phyloP scores from a whole-genome alignment of 768 basidiomycete genomes.

The Piloderma croceum region DNA sequence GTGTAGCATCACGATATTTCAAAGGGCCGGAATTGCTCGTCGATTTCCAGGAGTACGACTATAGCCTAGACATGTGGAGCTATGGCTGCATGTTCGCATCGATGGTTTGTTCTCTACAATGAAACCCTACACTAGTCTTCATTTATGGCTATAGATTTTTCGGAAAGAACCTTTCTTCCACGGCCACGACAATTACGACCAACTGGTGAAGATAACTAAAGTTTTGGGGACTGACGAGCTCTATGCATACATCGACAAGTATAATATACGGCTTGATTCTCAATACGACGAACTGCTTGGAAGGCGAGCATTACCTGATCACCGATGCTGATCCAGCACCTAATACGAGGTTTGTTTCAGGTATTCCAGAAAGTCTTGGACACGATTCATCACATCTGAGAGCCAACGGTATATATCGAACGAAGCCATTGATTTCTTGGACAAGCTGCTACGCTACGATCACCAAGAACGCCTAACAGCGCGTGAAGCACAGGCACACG shows the following conservation, averaged over 20 bases:
- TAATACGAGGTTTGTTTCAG: too few relatives aligned
- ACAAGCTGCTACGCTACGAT: constrained; percentile 93
- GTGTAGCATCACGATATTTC: constrained; percentile 96
- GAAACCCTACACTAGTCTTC: constrained; percentile 8
- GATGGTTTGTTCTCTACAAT: constrained; percentile 67
- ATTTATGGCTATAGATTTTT: constrained; percentile 68
- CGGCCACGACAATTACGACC: constrained; percentile 98
- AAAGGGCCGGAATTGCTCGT: constrained; percentile 96
- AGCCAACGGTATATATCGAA: constrained; percentile 96
- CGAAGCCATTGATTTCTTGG: constrained; percentile 93
- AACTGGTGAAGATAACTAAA: constrained; percentile 96
- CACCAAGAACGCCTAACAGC: constrained; percentile 96
- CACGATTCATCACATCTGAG: constrained; percentile 89
- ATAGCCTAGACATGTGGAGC: constrained; percentile 98
- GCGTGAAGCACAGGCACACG: constrained; percentile 83
- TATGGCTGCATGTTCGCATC: constrained; percentile 98
- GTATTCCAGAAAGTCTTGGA: constrained; percentile 94
- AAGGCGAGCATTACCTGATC: constrained; percentile 42
- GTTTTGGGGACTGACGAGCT: constrained; percentile 95
- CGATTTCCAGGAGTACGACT: constrained; percentile 98
- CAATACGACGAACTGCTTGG: constrained; percentile 94
- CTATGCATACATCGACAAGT: constrained; percentile 89
- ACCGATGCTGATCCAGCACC: too few relatives aligned
- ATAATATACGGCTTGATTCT: constrained; percentile 92
- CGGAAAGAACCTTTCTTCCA: constrained; percentile 99